Evolutionary conservation across 208 protist species (phyloP).

Genomic region (Trypanosoma rangeli): DNA sequence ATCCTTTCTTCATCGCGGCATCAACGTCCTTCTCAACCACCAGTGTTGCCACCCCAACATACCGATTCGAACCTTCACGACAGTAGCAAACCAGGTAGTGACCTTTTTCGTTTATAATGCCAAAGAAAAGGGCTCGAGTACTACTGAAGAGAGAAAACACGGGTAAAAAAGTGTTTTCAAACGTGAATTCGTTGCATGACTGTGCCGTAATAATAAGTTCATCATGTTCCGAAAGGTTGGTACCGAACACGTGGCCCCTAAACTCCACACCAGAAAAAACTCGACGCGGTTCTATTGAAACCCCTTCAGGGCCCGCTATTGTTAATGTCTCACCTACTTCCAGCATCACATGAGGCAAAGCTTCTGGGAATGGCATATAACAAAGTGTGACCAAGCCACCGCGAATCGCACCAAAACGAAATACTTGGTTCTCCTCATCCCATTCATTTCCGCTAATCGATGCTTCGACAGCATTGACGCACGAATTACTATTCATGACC

Average conservation of each 20-base stretch:
- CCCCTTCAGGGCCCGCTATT: constrained; percentile 66
- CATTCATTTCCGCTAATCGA: constrained; percentile 59
- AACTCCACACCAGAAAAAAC: constrained; percentile 73
- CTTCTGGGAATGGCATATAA: constrained; percentile 65
- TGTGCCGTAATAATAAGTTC: constrained; percentile 70
- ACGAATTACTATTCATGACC: constrained; percentile 71
- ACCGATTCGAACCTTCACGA: constrained; percentile 53
- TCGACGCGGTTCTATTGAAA: constrained; percentile 72
- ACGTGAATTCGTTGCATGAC: constrained; percentile 68
- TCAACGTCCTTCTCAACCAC: constrained; percentile 63
- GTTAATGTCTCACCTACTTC: constrained; percentile 65
- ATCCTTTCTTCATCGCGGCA: constrained; percentile 51
- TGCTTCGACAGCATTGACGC: constrained; percentile 60
- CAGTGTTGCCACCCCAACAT: constrained; percentile 65
- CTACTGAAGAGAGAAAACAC: constrained; percentile 70
- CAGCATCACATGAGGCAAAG: constrained; percentile 51
- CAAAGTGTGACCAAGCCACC: constrained; percentile 70
- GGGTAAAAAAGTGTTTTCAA: constrained; percentile 58
- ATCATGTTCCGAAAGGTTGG: constrained; percentile 72
- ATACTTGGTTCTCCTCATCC: constrained; percentile 42
- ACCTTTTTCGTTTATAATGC: constrained; percentile 57
- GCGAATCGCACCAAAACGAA: constrained; percentile 62
- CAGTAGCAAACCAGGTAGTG: constrained; percentile 84
- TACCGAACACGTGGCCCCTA: constrained; percentile 73
- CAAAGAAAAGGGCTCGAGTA: constrained; percentile 65